Base-by-base conservation (phyloP, 2,329 filamentous ascomycete genomes). In the Penicillium sp. region DNA sequence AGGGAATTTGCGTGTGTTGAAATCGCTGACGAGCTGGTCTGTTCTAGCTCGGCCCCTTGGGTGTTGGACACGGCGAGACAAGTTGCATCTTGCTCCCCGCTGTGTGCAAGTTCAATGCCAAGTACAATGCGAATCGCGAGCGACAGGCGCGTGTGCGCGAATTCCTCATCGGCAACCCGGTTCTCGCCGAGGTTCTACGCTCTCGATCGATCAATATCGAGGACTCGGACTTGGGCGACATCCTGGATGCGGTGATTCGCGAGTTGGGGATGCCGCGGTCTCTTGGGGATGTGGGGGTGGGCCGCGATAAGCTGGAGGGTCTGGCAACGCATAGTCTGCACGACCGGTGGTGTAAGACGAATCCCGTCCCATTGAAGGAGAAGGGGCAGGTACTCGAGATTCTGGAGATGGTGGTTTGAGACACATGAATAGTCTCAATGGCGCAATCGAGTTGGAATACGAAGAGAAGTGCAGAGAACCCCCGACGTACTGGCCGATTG, bases 51-150 rank as follows among this genome's bases (percentile, higher is more conserved):
- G 82, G 82, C 0, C 84, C 84, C 0, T 69, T 84, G 3, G 84
- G 84, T 0, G 84, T 87, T 2, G 81, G 82, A 0, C 85, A 88
- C 66, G 85, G 85, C 11, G 84, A 86, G 70, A 88, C 84, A 31
- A 85, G 82, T 64, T 88, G 81, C 67, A 81, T 83, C 48, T 75
- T 85, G 57, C 75, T 82, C 38, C 84, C 85, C 0, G 79, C 81
- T 0, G 84, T 88, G 5, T 83, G 83, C 67, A 83, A 82, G 67
- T 87, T 78, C 67, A 88, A 87, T 58, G 74, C 75, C 1, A 70
- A 67, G 38, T 70, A 77, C 51, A 78, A 78, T 5, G 76, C 76
- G 2, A 81, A 80, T 34, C 70, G 71, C 8, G 75, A 76, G 8
- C 72, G 77, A 17, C 83, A 84, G 69, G 65, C 69, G 10, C 71